Evolutionary conservation across 257 asterid species (phyloP).

Genomic region (Euphrasia confusa): DNA sequence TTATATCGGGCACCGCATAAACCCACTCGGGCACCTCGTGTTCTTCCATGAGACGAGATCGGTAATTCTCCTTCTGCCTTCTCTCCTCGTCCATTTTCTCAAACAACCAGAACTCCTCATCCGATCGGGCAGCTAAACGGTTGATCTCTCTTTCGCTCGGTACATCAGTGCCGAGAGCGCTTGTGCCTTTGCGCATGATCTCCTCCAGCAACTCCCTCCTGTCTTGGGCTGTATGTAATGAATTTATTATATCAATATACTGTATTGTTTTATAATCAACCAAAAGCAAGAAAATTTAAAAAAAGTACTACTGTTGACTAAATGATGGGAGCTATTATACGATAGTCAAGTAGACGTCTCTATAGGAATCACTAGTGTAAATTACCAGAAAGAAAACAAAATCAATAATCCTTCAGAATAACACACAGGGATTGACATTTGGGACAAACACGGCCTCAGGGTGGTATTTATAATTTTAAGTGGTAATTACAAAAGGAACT

Average conservation of each 20-base stretch:
- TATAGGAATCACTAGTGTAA: too few relatives aligned
- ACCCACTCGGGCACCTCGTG: conserved; percentile 98
- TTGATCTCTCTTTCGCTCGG: conserved; percentile 98
- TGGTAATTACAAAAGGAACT: neutral
- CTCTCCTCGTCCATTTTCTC: conserved; percentile 99
- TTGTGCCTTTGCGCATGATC: conserved; percentile 90
- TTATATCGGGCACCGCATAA: conserved; percentile 49
- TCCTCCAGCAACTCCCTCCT: conserved; percentile 88
- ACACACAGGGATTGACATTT: neutral
- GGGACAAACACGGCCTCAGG: too few relatives aligned
- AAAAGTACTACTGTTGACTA: neutral
- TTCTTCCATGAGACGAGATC: conserved; percentile 91
- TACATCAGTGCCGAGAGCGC: conserved; percentile 85
- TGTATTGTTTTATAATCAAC: neutral
- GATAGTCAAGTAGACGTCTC: too few relatives aligned
- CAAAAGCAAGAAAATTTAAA: neutral
- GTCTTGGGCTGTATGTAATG: conserved; percentile 76
- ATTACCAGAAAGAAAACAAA: too few relatives aligned
- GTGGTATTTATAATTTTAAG: neutral
- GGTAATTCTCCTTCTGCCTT: conserved; percentile 71
- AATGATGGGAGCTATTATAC: too few relatives aligned
- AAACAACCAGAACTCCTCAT: conserved; percentile 86
- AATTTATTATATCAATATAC: neutral
- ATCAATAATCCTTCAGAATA: neutral
- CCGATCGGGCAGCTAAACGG: conserved; percentile 92